Evolutionary conservation across 129 eudicot species (phyloP).

Genomic region (Artemisia argyi): DNA sequence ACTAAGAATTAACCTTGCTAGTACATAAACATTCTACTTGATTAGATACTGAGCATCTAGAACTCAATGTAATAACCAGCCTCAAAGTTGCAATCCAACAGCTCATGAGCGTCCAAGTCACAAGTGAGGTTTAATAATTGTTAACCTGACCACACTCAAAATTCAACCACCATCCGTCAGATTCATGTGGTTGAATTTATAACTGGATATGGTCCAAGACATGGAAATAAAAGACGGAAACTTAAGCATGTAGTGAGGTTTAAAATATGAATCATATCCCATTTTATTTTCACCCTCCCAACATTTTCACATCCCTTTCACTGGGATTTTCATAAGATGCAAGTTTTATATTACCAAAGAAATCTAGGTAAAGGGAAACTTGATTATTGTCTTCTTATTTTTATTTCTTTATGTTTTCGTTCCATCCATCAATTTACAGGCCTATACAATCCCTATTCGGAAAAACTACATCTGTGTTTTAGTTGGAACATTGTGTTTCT

Average conservation of each 20-base stretch:
- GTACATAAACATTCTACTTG: not conserved
- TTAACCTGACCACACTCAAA: not conserved
- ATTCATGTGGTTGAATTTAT: too few species aligned
- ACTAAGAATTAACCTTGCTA: not conserved
- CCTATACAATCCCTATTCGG: too few species aligned
- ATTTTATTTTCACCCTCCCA: not conserved
- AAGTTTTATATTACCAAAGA: not conserved
- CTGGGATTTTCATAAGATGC: not conserved
- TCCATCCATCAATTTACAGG: too few species aligned
- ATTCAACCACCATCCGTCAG: not conserved
- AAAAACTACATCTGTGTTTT: not conserved
- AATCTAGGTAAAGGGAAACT: too few species aligned
- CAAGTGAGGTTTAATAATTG: not conserved
- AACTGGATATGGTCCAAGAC: too few species aligned
- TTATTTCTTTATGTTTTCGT: too few species aligned
- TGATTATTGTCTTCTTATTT: too few species aligned
- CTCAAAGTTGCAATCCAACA: slow-evolving; percentile 4
- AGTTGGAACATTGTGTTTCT: not conserved
- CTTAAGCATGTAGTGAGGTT: not conserved
- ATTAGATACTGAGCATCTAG: not conserved
- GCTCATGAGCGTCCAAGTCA: not conserved
- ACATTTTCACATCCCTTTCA: not conserved
- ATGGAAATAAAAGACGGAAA: not conserved
- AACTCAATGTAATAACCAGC: not conserved
- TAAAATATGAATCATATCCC: not conserved